These are phyloP conservation scores for Mucor velutinosus DNA, from an alignment of 371 early-diverging fungal species.

Conservation along the genomic window DNA sequence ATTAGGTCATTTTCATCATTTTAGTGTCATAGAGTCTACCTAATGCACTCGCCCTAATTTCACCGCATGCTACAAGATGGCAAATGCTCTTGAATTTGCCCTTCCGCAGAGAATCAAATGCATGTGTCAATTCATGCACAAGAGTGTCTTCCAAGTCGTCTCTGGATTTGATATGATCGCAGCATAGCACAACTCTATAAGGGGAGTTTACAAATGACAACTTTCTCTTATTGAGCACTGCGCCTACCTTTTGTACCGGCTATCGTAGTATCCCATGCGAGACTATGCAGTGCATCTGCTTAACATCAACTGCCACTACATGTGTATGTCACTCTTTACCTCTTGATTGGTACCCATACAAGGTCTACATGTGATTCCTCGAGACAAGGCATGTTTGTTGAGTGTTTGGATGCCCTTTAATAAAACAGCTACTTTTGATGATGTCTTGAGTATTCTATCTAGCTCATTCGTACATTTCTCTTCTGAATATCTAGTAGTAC, in stretches of 20 bases:
- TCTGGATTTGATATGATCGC: constrained; percentile 42
- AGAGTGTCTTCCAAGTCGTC: constrained; percentile 46
- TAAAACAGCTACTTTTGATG: constrained; percentile 32
- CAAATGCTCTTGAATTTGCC: constrained; percentile 43
- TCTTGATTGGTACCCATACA: constrained; percentile 43
- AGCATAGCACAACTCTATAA: constrained; percentile 44
- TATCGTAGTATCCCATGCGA: constrained; percentile 49
- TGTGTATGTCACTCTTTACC: constrained; percentile 12
- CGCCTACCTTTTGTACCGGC: constrained; percentile 37
- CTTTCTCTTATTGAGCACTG: not conserved
- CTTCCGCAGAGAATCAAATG: constrained; percentile 44
- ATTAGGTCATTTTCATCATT: not conserved
- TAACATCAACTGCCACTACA: not conserved
- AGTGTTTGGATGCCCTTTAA: constrained; percentile 40
- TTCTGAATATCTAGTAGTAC: constrained; percentile 20
- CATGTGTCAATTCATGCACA: constrained; percentile 50
- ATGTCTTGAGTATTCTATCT: constrained; percentile 31
- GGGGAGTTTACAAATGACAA: not conserved
- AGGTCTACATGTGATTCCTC: constrained; percentile 48
- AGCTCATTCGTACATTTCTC: constrained; percentile 42
- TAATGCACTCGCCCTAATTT: constrained; percentile 45
- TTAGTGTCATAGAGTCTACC: constrained; percentile 24
- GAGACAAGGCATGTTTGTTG: constrained; percentile 31
- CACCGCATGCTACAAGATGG: constrained; percentile 51
- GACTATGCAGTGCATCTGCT: constrained; percentile 13